Base-by-base conservation (phyloP, 805 yeast genomes). In the Pichia nanzhaoensis region DNA sequence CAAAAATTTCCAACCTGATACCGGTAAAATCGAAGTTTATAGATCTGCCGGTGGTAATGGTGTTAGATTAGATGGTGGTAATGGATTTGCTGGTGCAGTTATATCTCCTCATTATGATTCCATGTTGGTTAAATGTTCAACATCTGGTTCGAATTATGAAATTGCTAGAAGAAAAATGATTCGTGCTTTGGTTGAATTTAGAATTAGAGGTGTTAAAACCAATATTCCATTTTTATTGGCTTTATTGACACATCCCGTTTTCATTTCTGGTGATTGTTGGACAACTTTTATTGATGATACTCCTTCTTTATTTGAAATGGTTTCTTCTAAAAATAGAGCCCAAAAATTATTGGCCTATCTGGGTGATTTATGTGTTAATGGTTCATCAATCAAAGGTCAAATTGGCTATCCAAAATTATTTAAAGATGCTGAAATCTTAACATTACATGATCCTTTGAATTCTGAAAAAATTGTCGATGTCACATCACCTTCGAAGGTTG, bases 41-140 rank as follows among this genome's bases (percentile, higher is more conserved):
- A 81, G 98, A 67, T 89, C 97, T 38, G 87, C 98, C 19, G 99
- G 99, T 69, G 99, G 99, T 74, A 93, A 93, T 63, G 99, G 99
- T 67, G 97, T 93, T 39, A 82, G 99, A 72, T 76, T 93, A 56
- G 99, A 91, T 61, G 99, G 99, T 71, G 98, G 98, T 70, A 91
- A 91, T 64, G 97, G 96, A 3, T 91, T 88, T 66, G 95, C 96
- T 12, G 99, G 99, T 53, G 85, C 97, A 19, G 81, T 93, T 54
- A 93, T 91, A 55, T 83, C 96, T 30, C 99, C 99, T 35, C 96
- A 88, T 69, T 91, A 91, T 70, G 99, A 91, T 69, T 90, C 97
- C 32, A 85, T 91, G 96, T 78, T 91, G 76, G 99, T 91, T 54
- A 91, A 91, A 69, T 91, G 99, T 67, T 80, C 96, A 31, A 88